These are phyloP conservation scores for Russula emetica DNA, from an alignment of 768 basidiomycete genomes.

Conservation along the genomic window DNA sequence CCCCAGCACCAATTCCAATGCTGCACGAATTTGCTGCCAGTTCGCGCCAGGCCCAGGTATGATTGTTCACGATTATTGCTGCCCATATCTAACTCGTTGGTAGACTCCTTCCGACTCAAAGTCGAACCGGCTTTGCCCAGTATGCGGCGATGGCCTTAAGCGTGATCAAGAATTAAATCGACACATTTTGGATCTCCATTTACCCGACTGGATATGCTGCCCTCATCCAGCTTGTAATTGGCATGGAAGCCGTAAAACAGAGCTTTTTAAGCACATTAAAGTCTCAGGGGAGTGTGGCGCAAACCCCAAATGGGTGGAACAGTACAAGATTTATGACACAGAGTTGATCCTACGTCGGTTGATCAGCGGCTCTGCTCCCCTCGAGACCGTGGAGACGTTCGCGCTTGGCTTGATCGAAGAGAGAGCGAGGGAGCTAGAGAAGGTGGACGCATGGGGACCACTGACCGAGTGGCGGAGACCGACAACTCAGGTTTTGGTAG, in stretches of 20 bases:
- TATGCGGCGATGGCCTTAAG: neutral
- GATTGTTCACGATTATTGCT: neutral
- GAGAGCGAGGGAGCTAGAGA: neutral
- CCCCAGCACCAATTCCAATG: neutral
- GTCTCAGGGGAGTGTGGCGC: neutral
- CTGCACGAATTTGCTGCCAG: too few species aligned
- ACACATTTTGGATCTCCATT: neutral
- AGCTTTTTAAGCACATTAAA: neutral
- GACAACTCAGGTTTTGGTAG: too few species aligned
- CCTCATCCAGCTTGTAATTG: neutral
- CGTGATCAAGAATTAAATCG: neutral
- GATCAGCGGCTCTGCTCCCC: accelerated
- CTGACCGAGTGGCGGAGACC: too few species aligned
- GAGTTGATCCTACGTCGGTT: neutral
- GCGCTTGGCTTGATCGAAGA: neutral
- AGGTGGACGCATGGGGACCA: neutral
- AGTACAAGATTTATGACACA: neutral
- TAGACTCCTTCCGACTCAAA: neutral
- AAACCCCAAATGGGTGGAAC: neutral
- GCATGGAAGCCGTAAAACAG: neutral
- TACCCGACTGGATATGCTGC: neutral
- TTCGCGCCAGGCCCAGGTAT: neutral
- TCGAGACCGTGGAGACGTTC: neutral
- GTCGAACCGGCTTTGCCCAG: neutral
- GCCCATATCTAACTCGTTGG: neutral